Evolutionary conservation across 768 basidiomycete species (phyloP), one percentile per base, ranked within the genome.

Genomic region (Hortiboletus flavorubellus): DNA sequence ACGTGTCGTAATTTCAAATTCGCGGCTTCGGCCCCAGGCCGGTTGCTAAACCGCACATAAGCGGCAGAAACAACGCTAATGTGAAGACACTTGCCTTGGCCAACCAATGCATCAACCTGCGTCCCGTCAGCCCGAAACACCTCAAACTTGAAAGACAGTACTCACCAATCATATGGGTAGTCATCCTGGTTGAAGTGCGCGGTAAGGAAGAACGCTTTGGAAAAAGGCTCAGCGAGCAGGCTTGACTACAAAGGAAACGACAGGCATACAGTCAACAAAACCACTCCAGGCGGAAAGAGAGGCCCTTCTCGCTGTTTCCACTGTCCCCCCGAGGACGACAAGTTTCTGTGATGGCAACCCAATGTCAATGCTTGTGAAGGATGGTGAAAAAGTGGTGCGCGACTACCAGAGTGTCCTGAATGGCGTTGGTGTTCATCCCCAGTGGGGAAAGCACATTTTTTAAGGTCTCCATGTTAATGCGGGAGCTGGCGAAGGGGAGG

Each of bases 111-210:
- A 91, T 90, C 60, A 92, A 69, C 90, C 89, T 91, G 60, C 35
- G 48, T 5, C 53, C 41, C 16, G 30, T 59, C 48, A 66, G 57
- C 29, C 41, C 35, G 18, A 23, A 42, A 34, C 8, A 45, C 15
- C 6, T 5, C 8, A 3, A 30, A 18, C 1, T 4, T 0, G 18
- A 5, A 42, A 7, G 29, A 55, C 38, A 37, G 12, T 53, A 62
- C 73, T 51, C 68, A 89, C 89, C 90, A 91, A 67, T 91, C 89
- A 64, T 90, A 91, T 6, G 89, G 89, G 59, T 89, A 91, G 64
- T 93, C 91, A 59, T 92, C 91, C 61, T 91, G 86, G 61, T 83
- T 89, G 63, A 93, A 93, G 64, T 91, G 90, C 0, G 91, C 91
- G 6, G 91, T 93, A 58, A 93, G 78, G 78, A 91, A 93, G 78